Percentiles rank a stretch among this genome's conserved stretches.
phyloP scores from a whole-genome alignment of 345 rosid genomes.

The Theobroma cacao region DNA sequence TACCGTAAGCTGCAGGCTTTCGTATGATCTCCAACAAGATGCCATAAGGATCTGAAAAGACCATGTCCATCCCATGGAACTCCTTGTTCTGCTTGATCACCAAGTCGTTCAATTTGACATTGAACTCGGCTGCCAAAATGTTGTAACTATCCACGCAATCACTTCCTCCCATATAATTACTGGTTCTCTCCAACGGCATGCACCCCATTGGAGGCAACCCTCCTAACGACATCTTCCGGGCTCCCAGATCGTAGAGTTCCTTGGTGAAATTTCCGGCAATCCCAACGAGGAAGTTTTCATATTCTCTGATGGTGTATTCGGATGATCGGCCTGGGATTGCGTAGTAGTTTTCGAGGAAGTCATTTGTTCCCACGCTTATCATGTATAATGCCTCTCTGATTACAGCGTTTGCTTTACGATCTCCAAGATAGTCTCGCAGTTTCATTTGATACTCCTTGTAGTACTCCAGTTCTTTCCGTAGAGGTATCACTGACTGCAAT shows the following conservation, averaged over 20 bases:
- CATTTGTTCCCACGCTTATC: slow-evolving; percentile 59
- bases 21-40: slow-evolving; percentile 33
- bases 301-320: slow-evolving; percentile 32
- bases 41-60: slow-evolving; percentile 44
- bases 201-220: slow-evolving; percentile 73
- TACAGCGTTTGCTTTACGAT: slow-evolving; percentile 22
- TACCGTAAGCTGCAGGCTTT: slow-evolving; percentile 40
- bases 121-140: slow-evolving; percentile 46
- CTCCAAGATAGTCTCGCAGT: slow-evolving; percentile 43
- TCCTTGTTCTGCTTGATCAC: slow-evolving; percentile 34
- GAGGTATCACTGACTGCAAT: slow-evolving; percentile 52
- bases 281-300: slow-evolving; percentile 39
- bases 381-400: slow-evolving; percentile 40
- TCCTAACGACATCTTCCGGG: slow-evolving; percentile 54
- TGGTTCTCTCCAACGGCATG: slow-evolving; percentile 62
- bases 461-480: slow-evolving; percentile 57
- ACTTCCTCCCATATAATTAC: slow-evolving; percentile 35
- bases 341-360: slow-evolving; percentile 62
- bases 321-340: slow-evolving; percentile 39
- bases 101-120: slow-evolving; percentile 31
- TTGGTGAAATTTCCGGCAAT: slow-evolving; percentile 42
- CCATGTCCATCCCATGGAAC: slow-evolving; percentile 38
- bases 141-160: slow-evolving; percentile 44
- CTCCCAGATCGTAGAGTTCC: slow-evolving; percentile 45
- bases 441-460: slow-evolving; percentile 48